These are phyloP conservation scores for Colletotrichum kahawae DNA, from an alignment of 2,329 filamentous ascomycete species.

Conservation along the genomic window DNA sequence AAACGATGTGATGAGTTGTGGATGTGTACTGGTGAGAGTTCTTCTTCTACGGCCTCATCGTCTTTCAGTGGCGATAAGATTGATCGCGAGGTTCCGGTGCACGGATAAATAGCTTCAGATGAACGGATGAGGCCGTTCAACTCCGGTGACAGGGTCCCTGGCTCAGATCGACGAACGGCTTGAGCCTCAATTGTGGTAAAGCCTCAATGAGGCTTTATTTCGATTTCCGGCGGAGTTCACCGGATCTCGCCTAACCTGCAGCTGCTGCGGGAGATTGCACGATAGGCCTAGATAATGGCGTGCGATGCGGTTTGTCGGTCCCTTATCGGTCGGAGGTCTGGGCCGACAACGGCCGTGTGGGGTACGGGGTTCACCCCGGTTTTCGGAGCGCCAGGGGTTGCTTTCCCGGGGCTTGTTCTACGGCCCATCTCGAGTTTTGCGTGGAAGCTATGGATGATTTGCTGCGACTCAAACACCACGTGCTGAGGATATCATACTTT, in stretches of 20 bases:
- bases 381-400: neutral
- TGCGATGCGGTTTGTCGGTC: neutral
- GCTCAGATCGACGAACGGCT: neutral
- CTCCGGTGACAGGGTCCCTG: neutral
- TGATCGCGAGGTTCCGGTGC: neutral
- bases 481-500: neutral
- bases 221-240: neutral
- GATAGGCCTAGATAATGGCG: constrained; percentile 6
- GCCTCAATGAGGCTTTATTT: neutral
- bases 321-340: constrained; percentile 7
- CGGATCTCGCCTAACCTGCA: neutral
- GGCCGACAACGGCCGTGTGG: constrained; percentile 11
- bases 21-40: neutral
- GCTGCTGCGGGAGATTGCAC: neutral
- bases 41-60: neutral
- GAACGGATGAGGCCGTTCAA: neutral
- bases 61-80: neutral
- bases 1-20: neutral
- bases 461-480: neutral
- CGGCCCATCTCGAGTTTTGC: neutral
- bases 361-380: constrained; percentile 1
- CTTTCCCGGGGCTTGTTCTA: neutral
- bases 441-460: neutral
- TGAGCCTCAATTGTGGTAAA: neutral
- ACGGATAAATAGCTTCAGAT: neutral